phyloP scores from a whole-genome alignment of 352 stramenopile genomes.

The Phytophthora sansomeana region DNA sequence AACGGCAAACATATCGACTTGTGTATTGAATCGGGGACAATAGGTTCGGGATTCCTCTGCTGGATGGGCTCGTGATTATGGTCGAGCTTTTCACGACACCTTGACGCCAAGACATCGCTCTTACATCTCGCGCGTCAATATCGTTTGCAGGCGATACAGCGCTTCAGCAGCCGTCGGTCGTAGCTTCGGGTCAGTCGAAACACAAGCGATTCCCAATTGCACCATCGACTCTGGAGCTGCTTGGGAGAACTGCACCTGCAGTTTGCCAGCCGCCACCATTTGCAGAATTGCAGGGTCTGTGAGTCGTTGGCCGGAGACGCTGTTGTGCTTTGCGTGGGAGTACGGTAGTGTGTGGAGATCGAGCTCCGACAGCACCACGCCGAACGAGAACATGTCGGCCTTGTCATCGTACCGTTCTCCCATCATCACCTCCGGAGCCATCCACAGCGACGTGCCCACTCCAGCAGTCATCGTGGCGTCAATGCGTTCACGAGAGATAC shows the following conservation, averaged over 20 bases:
- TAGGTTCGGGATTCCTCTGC: conserved; percentile 29
- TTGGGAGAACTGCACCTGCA: conserved; percentile 44
- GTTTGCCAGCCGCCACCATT: conserved; percentile 43
- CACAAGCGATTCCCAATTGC: conserved; percentile 36
- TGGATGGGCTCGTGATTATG: conserved; percentile 28
- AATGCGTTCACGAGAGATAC: conserved; percentile 34
- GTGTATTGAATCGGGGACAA: conserved; percentile 30
- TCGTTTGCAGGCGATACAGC: conserved; percentile 44
- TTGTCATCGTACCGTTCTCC: conserved; percentile 46
- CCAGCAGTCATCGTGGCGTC: too few species aligned
- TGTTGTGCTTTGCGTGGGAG: conserved; percentile 31
- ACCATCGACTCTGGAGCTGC: conserved; percentile 23
- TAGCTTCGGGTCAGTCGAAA: conserved; percentile 35
- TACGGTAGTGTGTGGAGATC: conserved; percentile 38
- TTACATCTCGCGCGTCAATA: conserved; percentile 34
- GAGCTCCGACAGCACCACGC: conserved; percentile 45
- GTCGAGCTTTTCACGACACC: background rate
- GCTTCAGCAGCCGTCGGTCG: conserved; percentile 45
- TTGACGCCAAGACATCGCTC: background rate
- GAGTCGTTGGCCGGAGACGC: conserved; percentile 14
- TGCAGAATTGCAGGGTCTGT: conserved; percentile 50
- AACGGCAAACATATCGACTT: conserved; percentile 18
- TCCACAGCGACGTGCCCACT: too few species aligned
- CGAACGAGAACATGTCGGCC: conserved; percentile 50
- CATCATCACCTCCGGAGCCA: too few species aligned